Base-by-base conservation (phyloP, 1,139 yeast species). In the Magnusiomyces magnusii region DNA sequence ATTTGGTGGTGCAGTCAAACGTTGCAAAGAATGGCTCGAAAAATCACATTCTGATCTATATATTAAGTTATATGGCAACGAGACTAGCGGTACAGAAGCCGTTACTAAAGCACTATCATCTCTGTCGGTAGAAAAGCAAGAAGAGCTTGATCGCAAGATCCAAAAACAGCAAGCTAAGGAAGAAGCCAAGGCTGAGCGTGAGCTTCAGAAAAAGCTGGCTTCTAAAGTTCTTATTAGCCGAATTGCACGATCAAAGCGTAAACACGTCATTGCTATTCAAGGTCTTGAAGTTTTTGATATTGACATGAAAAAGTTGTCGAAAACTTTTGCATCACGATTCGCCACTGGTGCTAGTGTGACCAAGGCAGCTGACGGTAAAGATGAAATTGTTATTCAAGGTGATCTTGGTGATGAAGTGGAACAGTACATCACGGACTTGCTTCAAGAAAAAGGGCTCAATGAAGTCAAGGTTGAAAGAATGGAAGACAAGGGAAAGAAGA, bases 301-400 rank as follows among this genome's bases (percentile, higher is more conserved):
- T 63, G 97, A 92, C 70, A 80, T 89, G 80, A 93, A 93, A 77
- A 91, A 91, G 70, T 79, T 90, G 65, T 88, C 97, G 53, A 93
- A 93, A 78, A 85, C 91, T 0, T 90, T 93, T 74, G 95, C 97
- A 0, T 86, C 95, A 49, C 90, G 89, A 72, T 93, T 92, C 71
- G 99, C 99, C 25, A 92, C 98, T 2, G 99, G 99, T 54, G 95
- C 97, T 28, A 84, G 95, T 52, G 97, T 92, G n/a, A 85, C 92
- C 9, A 92, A 92, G 75, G 87, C 86, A 63, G 93, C 86, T 13
- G 98, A 92, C 66, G 92, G 92, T 74, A 87, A 87, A 70, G 97
- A 92, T 64, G 98, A 92, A 69, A 84, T 92, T 60, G 82, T 90
- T 63, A 87, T 92, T 60, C 98, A 92, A 75, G 99, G 99, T 67